Conservation (phyloP, 768 basidiomycete genomes). For the Leucocoprinus birnbaumii region DNA sequence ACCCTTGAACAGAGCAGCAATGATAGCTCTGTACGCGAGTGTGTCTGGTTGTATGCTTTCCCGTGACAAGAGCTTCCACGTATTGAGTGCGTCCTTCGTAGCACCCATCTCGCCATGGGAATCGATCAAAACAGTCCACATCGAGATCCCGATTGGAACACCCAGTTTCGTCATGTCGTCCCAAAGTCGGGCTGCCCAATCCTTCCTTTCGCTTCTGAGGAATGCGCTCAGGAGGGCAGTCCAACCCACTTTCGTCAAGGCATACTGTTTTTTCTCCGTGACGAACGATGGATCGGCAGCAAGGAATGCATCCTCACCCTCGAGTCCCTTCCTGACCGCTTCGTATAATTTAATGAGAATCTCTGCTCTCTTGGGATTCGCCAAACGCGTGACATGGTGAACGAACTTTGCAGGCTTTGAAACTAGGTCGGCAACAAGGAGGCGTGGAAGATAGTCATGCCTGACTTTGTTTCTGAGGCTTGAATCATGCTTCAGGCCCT, state of each 20-base stretch:
- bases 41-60: conserved; percentile 56
- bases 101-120: conserved; percentile 53
- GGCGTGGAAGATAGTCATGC: conserved; percentile 44
- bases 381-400: conserved; percentile 46
- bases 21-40: conserved; percentile 66
- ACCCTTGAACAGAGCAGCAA: conserved; percentile 56
- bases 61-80: conserved; percentile 65
- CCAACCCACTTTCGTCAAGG: conserved; percentile 61
- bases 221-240: conserved; percentile 65
- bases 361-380: conserved; percentile 25
- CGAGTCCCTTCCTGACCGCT: conserved; percentile 46
- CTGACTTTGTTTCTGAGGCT: conserved; percentile 38
- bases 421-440: conserved; percentile 51
- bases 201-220: conserved; percentile 48
- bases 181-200: conserved; percentile 67
- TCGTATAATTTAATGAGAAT: conserved; percentile 48
- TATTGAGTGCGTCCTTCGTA: conserved; percentile 47
- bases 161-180: conserved; percentile 53
- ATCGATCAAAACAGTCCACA: conserved; percentile 74
- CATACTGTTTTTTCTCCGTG: conserved; percentile 37
- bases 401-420: conserved; percentile 46
- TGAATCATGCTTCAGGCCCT: conserved; percentile 27
- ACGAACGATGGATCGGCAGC: conserved; percentile 37
- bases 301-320: conserved; percentile 51
- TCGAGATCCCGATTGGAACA: conserved; percentile 47